Evolutionary conservation across 192 early-diverging fungal species (phyloP).

Genomic region (Coemansia sp.): DNA sequence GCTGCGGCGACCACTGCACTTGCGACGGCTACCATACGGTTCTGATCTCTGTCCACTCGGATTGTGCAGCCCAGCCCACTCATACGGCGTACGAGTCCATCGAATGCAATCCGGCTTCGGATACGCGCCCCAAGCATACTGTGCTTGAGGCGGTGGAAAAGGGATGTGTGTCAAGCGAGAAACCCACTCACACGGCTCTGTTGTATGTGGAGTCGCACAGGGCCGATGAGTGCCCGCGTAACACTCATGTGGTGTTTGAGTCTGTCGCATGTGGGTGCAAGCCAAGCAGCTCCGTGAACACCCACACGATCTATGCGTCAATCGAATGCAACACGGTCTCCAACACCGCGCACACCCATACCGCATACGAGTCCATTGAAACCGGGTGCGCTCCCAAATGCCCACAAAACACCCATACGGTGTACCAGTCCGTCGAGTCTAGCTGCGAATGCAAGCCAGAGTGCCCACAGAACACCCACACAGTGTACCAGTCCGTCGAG

Average conservation of each 20-base stretch:
- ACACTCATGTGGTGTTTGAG: constrained; percentile 24
- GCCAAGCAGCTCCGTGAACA: constrained; percentile 2
- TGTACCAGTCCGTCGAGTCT: constrained; percentile 22
- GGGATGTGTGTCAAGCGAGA: background rate
- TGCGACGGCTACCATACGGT: constrained; percentile 41
- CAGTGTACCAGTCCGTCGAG: constrained; percentile 27
- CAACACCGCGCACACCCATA: constrained; percentile 3
- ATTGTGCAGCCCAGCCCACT: constrained; percentile 11
- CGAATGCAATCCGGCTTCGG: background rate
- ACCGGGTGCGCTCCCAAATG: constrained; percentile 4
- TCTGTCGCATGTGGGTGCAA: constrained; percentile 15
- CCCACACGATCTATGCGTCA: constrained; percentile 21
- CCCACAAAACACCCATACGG: constrained; percentile 28
- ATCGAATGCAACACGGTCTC: constrained; percentile 10
- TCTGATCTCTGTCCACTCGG: constrained; percentile 21
- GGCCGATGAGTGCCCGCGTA: background rate
- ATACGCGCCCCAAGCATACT: background rate
- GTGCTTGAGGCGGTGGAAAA: constrained; percentile 1
- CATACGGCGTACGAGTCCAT: constrained; percentile 21
- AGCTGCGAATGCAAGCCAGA: constrained; percentile 1
- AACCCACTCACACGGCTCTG: constrained; percentile 16
- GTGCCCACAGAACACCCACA: constrained; percentile 24
- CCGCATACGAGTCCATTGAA: constrained; percentile 19
- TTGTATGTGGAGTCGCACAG: constrained; percentile 12
- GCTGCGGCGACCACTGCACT: constrained; percentile 24